These are phyloP conservation scores for Polyporus arcularius DNA, from an alignment of 768 basidiomycete genomes.

Conservation along the genomic window DNA sequence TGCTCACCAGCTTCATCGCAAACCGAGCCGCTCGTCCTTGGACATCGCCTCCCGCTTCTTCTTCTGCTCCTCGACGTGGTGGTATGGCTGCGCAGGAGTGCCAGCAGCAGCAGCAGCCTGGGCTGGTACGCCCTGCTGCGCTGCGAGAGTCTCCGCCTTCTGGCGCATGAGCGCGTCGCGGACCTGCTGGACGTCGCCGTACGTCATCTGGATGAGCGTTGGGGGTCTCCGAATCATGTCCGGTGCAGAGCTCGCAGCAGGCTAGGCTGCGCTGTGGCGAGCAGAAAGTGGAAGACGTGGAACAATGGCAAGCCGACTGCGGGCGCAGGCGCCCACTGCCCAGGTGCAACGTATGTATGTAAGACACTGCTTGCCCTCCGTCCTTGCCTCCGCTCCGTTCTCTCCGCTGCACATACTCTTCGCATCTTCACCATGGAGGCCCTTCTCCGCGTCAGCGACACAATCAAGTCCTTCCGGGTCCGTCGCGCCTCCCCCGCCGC, in stretches of 20 bases:
- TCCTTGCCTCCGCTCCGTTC: constrained; percentile 5
- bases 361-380: not conserved
- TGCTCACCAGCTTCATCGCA: constrained; percentile 15
- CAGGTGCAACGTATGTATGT: constrained; percentile 9
- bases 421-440: constrained; percentile 55
- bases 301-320: constrained; percentile 14
- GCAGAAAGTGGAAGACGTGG: constrained; percentile 2
- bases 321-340: constrained; percentile 12
- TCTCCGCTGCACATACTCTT: not conserved
- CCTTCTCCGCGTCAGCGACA: constrained; percentile 64
- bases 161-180: constrained; percentile 53
- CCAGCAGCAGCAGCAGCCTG: constrained; percentile 11
- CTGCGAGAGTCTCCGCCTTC: constrained; percentile 24
- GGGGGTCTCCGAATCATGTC: constrained; percentile 77
- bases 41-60: constrained; percentile 37
- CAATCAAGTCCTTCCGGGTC: constrained; percentile 71
- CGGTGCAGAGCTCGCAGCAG: not conserved
- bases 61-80: constrained; percentile 37
- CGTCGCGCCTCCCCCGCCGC: constrained; percentile 28
- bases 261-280: too few relatives aligned
- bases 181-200: constrained; percentile 78
- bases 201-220: constrained; percentile 74
- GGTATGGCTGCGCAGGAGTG: constrained; percentile 17
- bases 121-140: constrained; percentile 5
- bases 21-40: constrained; percentile 36